Evolutionary conservation across 345 rosid species (phyloP).

Genomic region (Eutrema yunnanense): DNA sequence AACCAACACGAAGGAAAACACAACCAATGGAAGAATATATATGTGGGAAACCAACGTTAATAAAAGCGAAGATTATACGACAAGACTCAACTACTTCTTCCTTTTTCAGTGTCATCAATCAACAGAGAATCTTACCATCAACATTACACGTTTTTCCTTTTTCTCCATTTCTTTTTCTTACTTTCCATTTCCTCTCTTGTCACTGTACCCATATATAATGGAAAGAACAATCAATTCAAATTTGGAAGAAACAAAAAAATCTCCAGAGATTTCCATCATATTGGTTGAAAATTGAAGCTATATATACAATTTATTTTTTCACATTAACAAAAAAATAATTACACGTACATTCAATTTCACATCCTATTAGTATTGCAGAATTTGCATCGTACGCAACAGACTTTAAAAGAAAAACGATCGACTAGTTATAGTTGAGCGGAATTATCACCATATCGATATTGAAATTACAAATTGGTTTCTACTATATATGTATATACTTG

Average conservation of each 20-base stretch:
- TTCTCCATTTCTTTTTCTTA: background rate
- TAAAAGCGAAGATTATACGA: constrained; percentile 26
- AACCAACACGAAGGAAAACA: constrained; percentile 9
- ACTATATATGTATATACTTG: background rate
- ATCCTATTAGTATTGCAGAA: background rate
- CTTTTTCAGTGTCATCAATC: constrained; percentile 21
- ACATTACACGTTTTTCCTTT: constrained; percentile 12
- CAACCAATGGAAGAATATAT: constrained; percentile 8
- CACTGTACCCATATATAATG: constrained; percentile 9
- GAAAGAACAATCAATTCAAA: background rate
- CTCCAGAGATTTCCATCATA: background rate
- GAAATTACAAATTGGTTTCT: background rate
- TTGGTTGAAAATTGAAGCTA: background rate
- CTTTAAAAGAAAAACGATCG: background rate
- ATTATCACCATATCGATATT: background rate
- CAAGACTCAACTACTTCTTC: constrained; percentile 31
- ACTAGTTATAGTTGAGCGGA: background rate
- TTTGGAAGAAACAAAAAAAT: background rate
- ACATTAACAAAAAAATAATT: background rate
- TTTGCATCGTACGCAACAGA: background rate
- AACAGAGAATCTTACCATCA: constrained; percentile 28
- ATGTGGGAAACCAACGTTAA: constrained; percentile 28
- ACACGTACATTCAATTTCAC: background rate
- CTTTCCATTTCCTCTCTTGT: constrained; percentile 4
- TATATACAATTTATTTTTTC: background rate